These are phyloP conservation scores for thale cress (Arabidopsis thaliana) DNA, from an alignment of 345 rosid species.

Conservation along the genomic window TAIR10.1 NC_003070.9:5310501-5311000, in stretches of 20 bases:
- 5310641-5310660: slow-evolving; percentile 70
- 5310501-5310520: background rate
- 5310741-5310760: slow-evolving; percentile 85
- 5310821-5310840: slow-evolving; percentile 59
- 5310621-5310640: slow-evolving; percentile 47
- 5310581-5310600: background rate
- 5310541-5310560: no score
- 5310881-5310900: slow-evolving; percentile 65
- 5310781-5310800: slow-evolving; percentile 74
- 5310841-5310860: slow-evolving; percentile 76
- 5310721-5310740: slow-evolving; percentile 72
- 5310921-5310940: background rate
- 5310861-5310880: slow-evolving; percentile 70
- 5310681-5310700: slow-evolving; percentile 51
- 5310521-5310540: background rate
- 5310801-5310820: slow-evolving; percentile 65
- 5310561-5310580: no score
- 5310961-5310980: slow-evolving; percentile 9
- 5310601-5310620: slow-evolving; percentile 40
- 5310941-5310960: background rate
- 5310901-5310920: background rate
- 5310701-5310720: slow-evolving; percentile 74
- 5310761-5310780: slow-evolving; percentile 91
- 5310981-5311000: slow-evolving; percentile 72
- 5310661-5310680: slow-evolving; percentile 81